A percentile compares a stretch with the other conserved stretches of the same genome.
phyloP scores from a whole-genome alignment of 2,329 filamentous ascomycete species.

The Scedosporium boydii region DNA sequence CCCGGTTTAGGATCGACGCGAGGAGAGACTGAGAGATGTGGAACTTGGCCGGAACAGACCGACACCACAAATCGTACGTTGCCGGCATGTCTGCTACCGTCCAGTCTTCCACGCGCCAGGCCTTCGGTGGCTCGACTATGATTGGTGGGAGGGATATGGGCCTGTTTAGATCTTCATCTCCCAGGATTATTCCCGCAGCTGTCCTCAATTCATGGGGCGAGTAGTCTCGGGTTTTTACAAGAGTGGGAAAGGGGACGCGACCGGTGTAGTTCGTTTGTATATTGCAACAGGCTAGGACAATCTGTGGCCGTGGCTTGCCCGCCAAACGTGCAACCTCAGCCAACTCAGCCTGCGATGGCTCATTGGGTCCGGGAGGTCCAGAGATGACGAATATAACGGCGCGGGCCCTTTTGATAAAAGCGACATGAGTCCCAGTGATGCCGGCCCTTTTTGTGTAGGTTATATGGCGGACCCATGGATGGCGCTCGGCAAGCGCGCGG shows the following conservation, averaged over 20 bases:
- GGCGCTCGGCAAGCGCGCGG: constrained; percentile 48
- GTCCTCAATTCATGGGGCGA: constrained; percentile 34
- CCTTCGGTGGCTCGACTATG: constrained; percentile 18
- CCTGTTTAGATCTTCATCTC: constrained; percentile 12
- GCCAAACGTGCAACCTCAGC: constrained; percentile 33
- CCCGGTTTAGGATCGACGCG: constrained; percentile 37
- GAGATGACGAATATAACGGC: constrained; percentile 53
- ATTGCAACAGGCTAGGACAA: constrained; percentile 43
- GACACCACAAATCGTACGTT: constrained; percentile 36
- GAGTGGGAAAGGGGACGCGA: constrained; percentile 37
- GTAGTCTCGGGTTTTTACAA: constrained; percentile 41
- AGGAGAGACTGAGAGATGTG: constrained; percentile 32
- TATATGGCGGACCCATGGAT: constrained; percentile 57
- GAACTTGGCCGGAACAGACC: constrained; percentile 35
- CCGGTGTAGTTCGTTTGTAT: constrained; percentile 27
- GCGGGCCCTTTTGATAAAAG: constrained; percentile 51
- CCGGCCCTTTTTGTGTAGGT: constrained; percentile 58
- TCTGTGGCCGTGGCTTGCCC: constrained; percentile 38
- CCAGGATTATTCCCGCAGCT: constrained; percentile 43
- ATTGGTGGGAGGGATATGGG: not conserved
- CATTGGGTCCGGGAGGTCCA: constrained; percentile 33
- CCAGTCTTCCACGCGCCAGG: constrained; percentile 34
- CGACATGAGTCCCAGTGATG: constrained; percentile 53
- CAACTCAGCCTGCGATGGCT: constrained; percentile 41
- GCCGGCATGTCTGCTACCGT: constrained; percentile 27